Conservation (phyloP, 805 yeast species). For the Yarrowia yakushimensis region DNA sequence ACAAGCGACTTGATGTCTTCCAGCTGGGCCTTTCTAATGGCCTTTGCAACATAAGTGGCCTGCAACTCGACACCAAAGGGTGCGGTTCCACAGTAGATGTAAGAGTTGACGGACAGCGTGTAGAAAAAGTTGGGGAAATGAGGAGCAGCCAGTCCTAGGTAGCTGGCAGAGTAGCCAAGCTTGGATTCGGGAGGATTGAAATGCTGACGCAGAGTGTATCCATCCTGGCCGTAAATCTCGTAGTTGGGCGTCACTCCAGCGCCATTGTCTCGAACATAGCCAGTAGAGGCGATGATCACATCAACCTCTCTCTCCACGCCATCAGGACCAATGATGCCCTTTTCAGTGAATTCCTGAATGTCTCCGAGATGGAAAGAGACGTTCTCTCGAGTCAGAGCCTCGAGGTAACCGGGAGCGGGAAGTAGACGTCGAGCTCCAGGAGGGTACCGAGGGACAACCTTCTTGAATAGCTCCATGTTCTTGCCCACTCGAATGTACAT, state of each 20-base stretch:
- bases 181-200: conserved; percentile 19
- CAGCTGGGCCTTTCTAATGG: conserved; percentile 14
- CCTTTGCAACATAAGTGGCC: conserved; percentile 25
- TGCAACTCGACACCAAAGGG: conserved; percentile 24
- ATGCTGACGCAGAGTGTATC: conserved; percentile 19
- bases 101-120: conserved; percentile 25
- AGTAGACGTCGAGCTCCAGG: conserved; percentile 29
- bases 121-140: conserved; percentile 27
- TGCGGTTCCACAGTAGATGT: conserved; percentile 24
- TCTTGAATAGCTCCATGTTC: conserved; percentile 27
- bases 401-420: conserved; percentile 29
- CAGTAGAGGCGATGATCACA: conserved; percentile 26
- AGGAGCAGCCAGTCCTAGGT: conserved; percentile 27
- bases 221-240: conserved; percentile 19
- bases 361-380: conserved; percentile 26
- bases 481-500: conserved; percentile 27
- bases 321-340: conserved; percentile 28
- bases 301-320: conserved; percentile 25
- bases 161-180: conserved; percentile 15
- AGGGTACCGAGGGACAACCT: conserved; percentile 28
- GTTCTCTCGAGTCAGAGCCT: conserved; percentile 28
- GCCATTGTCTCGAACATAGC: conserved; percentile 24
- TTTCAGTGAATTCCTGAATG: conserved; percentile 29
- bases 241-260: conserved; percentile 21
- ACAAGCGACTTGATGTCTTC: conserved; percentile 25